Conservation (phyloP, 768 basidiomycete species). For the Leccinum sublutescens region DNA sequence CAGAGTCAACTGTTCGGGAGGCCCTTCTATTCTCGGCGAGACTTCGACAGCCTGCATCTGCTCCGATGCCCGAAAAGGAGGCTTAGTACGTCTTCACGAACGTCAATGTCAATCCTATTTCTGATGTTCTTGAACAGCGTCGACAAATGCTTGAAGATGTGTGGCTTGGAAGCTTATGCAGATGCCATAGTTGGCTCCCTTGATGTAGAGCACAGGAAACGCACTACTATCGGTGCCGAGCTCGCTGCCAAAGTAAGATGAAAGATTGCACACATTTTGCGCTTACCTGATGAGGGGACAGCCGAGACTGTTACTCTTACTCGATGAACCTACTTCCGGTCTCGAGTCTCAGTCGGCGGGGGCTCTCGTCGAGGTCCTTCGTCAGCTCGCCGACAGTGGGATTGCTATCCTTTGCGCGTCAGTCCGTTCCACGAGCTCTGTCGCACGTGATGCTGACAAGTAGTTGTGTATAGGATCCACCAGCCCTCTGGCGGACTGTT, state of each 20-base stretch:
- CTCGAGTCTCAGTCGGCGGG: no score
- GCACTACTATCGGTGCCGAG: constrained; percentile 60
- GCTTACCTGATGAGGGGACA: neutral
- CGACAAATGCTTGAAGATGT: constrained; percentile 60
- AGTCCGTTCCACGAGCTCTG: constrained; percentile 13
- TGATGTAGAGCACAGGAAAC: constrained; percentile 49
- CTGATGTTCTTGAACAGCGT: constrained; percentile 34
- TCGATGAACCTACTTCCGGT: no score
- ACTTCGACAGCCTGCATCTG: constrained; percentile 68
- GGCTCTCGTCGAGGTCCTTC: no score
- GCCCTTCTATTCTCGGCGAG: constrained; percentile 78
- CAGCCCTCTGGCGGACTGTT: constrained; percentile 48
- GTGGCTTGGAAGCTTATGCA: constrained; percentile 58
- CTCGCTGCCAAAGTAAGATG: constrained; percentile 48
- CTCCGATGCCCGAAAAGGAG: constrained; percentile 69
- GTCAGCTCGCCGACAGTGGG: constrained; percentile 29
- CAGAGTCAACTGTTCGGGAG: constrained; percentile 75
- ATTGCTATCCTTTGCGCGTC: constrained; percentile 57
- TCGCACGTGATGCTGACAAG: neutral
- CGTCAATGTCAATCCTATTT: neutral
- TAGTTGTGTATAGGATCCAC: constrained; percentile 13
- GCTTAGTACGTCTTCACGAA: constrained; percentile 55
- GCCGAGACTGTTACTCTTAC: constrained; percentile 23
- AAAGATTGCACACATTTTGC: neutral
- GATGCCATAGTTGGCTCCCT: constrained; percentile 65